Evolutionary conservation across 192 early-diverging fungal species (phyloP).

Genomic region (Linnemannia hyalina): DNA sequence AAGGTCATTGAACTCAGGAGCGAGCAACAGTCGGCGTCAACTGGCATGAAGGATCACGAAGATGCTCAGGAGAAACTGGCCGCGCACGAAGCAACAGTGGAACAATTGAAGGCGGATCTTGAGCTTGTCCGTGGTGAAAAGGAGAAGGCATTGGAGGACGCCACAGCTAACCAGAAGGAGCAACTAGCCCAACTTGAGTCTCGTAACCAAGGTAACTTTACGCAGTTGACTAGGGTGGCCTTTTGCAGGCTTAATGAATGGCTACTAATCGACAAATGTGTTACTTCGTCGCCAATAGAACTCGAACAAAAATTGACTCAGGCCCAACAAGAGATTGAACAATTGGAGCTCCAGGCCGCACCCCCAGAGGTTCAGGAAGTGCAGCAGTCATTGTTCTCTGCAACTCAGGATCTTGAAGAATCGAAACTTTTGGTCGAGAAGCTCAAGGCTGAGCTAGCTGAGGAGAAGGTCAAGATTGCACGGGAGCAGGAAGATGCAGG

Average conservation of each 20-base stretch:
- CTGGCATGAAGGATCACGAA: neutral
- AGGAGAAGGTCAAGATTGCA: constrained; percentile 39
- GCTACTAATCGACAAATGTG: neutral
- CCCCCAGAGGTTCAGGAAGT: constrained; percentile 47
- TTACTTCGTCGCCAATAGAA: constrained; percentile 1
- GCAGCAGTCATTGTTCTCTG: constrained; percentile 44
- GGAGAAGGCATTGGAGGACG: constrained; percentile 7
- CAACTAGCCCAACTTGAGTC: constrained; percentile 12
- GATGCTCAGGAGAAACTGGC: neutral
- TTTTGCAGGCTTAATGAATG: neutral
- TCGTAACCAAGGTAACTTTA: constrained; percentile 22
- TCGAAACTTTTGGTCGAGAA: constrained; percentile 16
- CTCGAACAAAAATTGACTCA: constrained; percentile 31
- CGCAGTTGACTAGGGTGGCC: too few species aligned
- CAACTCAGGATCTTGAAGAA: constrained; percentile 44
- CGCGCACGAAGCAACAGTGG: constrained; percentile 7
- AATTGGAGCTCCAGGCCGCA: constrained; percentile 38
- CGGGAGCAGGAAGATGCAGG: constrained; percentile 50
- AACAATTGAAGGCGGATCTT: constrained; percentile 17
- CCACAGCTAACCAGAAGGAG: neutral
- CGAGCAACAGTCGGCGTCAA: constrained; percentile 1
- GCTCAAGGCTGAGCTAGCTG: constrained; percentile 7
- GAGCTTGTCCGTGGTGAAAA: constrained; percentile 11
- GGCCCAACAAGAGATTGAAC: constrained; percentile 47
- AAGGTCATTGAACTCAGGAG: constrained; percentile 19